Evolutionary conservation across 805 yeast species (phyloP), one percentile per base, ranked within the genome.

Genomic region (Candida insectorum): DNA sequence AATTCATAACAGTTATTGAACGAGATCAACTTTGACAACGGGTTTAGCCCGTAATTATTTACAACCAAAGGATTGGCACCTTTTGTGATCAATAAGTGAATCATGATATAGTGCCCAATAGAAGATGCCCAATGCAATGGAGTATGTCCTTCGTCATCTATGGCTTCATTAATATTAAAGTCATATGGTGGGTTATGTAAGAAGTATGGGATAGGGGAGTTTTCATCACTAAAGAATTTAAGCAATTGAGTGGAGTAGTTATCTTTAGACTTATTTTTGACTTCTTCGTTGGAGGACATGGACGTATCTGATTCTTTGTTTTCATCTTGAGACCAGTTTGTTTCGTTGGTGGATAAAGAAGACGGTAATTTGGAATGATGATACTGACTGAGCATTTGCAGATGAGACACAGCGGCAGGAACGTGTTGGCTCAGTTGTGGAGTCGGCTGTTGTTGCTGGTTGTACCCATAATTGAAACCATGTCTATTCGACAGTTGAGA

Each of bases 81-180:
- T 24, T 81, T 77, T 18, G 78, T 69, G 19, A 86, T 60, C 26
- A 93, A 68, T 10, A 88, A 73, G 45, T 83, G 93, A 36, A 86
- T 79, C 60, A 89, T 79, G 29, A 73, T 74, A 21, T 82, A 60
- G 53, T 81, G 85, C 3, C 97, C 98, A 75, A 93, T 87, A 1
- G 97, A 84, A 40, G 97, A 87, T 0, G 97, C 95, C 97, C 97
- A 93, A 59, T 93, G 98, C 46, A 93, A 79, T 2, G 95, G 83
- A 0, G 96, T 85, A 52, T 93, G 94, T 1, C 96, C 94, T 52
- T 93, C 97, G 38, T 85, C 89, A 54, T 93, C 98, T 16, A 93
- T 85, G 4, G 87, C 79, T 33, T 83, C 85, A 52, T 79, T 62
- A 40, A 85, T 72, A 44, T 84, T 77, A 47, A 83, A 80, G 34